Evolutionary conservation across 1,284 basidiomycete genomes (phyloP), one percentile per base, ranked within the genome.

Genomic region (Meira nashicola): DNA sequence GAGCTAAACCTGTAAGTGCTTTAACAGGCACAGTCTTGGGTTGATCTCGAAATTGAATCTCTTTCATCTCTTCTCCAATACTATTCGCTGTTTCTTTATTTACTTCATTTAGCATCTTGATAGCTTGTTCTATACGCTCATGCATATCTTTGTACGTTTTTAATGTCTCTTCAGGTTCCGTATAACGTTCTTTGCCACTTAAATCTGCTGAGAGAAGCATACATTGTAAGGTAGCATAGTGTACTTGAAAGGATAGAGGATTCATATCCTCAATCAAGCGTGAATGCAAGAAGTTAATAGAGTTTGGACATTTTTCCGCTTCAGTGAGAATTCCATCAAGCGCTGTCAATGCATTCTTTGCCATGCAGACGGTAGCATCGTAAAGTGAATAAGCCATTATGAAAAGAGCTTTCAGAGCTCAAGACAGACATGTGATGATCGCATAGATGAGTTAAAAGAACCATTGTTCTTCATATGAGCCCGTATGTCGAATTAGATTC

Each of bases 231-330:
- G 47, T 21, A 17, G 47, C 47, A 49, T 49, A 49, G 47, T 11
- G 47, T 11, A 49, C 47, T 28, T 49, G 47, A 21, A 49, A 49
- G 11, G 47, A 12, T 11, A 49, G 19, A 28, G 47, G 47, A 10
- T 49, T 49, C 47, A 49, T 49, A 28, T 49, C 47, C 11, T 49
- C 47, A 28, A 21, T 49, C 47, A 49, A 28, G 47, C 47, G 47
- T 11, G 47, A 10, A 49, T 12, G 10, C n/a, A 49, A 28, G 47
- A 49, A 11, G 10, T 12, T 49, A 17, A 11, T 17, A 10, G 47
- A 49, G 47, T 49, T 21, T 11, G 19, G 47, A 17, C 19, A 17
- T 17, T 49, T 49, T 28, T 49, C 47, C 12, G 47, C 11, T 49
- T 49, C 47, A 17, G 17, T 49, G 47, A 49, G 47, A 17, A 49